A percentile compares a stretch with the other conserved stretches of the same genome.
phyloP scores from a whole-genome alignment of 2,329 filamentous ascomycete species.

The Fusarium ramigenum region DNA sequence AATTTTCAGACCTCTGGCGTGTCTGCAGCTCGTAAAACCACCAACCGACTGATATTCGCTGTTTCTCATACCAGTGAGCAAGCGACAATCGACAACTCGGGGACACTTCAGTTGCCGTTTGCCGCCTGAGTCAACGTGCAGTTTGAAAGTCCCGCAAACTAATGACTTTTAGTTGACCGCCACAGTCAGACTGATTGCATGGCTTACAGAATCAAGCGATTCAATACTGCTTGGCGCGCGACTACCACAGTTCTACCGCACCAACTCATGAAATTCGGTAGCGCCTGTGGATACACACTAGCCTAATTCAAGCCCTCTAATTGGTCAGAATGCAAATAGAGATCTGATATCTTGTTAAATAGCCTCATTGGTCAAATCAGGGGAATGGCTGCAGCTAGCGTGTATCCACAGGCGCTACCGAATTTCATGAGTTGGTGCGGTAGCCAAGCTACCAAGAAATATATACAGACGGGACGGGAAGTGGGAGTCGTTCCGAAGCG shows the following conservation, averaged over 20 bases:
- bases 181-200: slow-evolving; percentile 6
- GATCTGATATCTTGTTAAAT: too few relatives aligned
- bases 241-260: background rate
- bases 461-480: background rate
- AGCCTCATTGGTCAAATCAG: too few relatives aligned
- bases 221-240: background rate
- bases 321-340: too few relatives aligned
- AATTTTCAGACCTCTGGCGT: background rate
- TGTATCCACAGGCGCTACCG: too few relatives aligned
- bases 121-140: background rate
- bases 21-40: background rate
- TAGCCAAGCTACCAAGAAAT: background rate
- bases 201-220: background rate
- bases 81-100: background rate
- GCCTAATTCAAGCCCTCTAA: too few relatives aligned
- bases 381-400: too few relatives aligned
- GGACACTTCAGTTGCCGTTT: background rate
- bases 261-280: too few relatives aligned
- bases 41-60: background rate
- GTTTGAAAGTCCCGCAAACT: slow-evolving; percentile 6
- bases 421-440: too few relatives aligned
- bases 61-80: background rate
- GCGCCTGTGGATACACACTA: too few relatives aligned
- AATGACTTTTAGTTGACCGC: background rate
- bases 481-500: slow-evolving; percentile 8